Percentiles rank a stretch among this genome's conserved stretches.
Evolutionary conservation across 1,284 basidiomycete genomes (phyloP).

Genomic region (Entoloma clypeatum): DNA sequence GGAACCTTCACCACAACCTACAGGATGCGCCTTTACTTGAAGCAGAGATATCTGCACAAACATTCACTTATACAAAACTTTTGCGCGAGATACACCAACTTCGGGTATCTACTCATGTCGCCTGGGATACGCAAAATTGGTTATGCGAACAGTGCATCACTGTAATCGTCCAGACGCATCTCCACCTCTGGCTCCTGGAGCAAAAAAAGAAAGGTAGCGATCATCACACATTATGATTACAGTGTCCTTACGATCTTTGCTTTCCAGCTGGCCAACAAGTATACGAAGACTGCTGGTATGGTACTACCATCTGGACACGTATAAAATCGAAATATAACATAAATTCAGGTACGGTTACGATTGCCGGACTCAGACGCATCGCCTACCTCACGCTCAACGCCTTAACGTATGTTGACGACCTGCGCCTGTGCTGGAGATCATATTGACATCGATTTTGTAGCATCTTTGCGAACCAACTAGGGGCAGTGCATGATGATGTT

Average conservation of each 20-base stretch:
- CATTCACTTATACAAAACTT: slow-evolving; percentile 20
- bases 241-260: neutral
- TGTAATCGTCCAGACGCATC: slow-evolving; percentile 24
- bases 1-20: slow-evolving; percentile 12
- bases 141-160: slow-evolving; percentile 31
- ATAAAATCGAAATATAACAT: neutral
- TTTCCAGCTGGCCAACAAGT: slow-evolving; percentile 15
- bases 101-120: slow-evolving; percentile 21
- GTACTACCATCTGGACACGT: neutral
- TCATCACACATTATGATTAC: neutral
- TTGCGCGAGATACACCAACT: slow-evolving; percentile 27
- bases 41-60: slow-evolving; percentile 2
- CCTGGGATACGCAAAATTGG: slow-evolving; percentile 31
- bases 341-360: slow-evolving; percentile 30
- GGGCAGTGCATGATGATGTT: neutral
- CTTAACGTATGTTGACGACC: slow-evolving; percentile 23
- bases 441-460: slow-evolving; percentile 7
- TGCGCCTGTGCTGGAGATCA: neutral
- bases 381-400: slow-evolving; percentile 21
- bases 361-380: slow-evolving; percentile 29
- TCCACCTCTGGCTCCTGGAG: slow-evolving; percentile 31
- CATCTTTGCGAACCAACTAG: slow-evolving; percentile 23
- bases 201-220: slow-evolving; percentile 18
- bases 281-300: slow-evolving; percentile 27
- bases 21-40: slow-evolving; percentile 4